These are phyloP conservation scores for Boletus sp. DNA, from an alignment of 768 basidiomycete species.

Conservation along the genomic window DNA sequence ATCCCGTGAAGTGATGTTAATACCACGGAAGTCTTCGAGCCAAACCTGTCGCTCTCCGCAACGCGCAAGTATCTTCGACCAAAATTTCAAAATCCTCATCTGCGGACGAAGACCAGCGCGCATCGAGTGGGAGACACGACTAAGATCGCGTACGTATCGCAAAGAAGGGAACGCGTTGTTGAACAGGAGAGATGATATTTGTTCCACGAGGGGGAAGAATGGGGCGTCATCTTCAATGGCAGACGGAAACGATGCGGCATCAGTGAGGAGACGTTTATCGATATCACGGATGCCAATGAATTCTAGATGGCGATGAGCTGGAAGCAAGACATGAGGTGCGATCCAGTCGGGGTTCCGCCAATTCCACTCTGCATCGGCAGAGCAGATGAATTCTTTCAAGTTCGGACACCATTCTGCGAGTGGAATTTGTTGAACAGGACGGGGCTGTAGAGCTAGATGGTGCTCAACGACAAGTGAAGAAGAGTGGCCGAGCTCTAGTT, in stretches of 20 bases:
- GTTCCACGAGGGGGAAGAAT: constrained; percentile 65
- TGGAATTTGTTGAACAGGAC: constrained; percentile 39
- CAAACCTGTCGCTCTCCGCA: constrained; percentile 57
- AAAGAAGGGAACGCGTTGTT: constrained; percentile 61
- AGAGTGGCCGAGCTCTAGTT: constrained; percentile 74
- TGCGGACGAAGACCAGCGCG: constrained; percentile 36
- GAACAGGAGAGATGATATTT: constrained; percentile 58
- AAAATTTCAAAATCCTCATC: constrained; percentile 44
- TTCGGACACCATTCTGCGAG: constrained; percentile 72
- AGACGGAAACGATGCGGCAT: constrained; percentile 33
- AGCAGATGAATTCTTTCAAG: constrained; percentile 67
- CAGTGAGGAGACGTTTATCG: constrained; percentile 57
- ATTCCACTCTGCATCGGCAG: constrained; percentile 79
- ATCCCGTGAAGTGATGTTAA: constrained; percentile 51
- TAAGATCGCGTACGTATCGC: constrained; percentile 63
- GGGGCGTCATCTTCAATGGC: constrained; percentile 42
- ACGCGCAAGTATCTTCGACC: constrained; percentile 46
- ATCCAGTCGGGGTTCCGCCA: constrained; percentile 82
- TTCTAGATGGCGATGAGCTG: constrained; percentile 57
- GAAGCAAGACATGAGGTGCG: constrained; percentile 69
- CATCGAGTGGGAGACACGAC: constrained; percentile 55
- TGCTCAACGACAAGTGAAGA: constrained; percentile 66
- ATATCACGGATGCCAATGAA: constrained; percentile 74
- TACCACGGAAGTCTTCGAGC: constrained; percentile 63
- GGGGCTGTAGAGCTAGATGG: constrained; percentile 50